These are phyloP conservation scores for Calonectria pseudoreteaudii DNA, from an alignment of 2,329 filamentous ascomycete species.

Conservation along the genomic window DNA sequence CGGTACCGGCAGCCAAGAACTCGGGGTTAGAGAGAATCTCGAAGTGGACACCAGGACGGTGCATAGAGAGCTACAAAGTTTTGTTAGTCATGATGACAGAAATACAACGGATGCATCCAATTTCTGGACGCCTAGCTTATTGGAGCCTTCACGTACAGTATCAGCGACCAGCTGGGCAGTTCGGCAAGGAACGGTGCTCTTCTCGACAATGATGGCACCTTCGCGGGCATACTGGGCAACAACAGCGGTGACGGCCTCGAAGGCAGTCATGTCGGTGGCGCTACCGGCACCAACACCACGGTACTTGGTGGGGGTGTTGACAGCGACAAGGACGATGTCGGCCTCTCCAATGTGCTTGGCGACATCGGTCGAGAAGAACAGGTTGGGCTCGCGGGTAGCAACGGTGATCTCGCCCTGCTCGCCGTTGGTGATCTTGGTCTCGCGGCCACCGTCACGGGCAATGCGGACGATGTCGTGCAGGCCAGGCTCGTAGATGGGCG, in stretches of 20 bases:
- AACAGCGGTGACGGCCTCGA: constrained; percentile 76
- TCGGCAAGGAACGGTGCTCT: constrained; percentile 82
- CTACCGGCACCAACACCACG: constrained; percentile 76
- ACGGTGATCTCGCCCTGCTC: constrained; percentile 48
- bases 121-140: background rate
- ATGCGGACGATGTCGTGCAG: constrained; percentile 75
- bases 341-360: constrained; percentile 72
- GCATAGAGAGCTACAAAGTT: constrained; percentile 61
- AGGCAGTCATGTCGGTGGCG: constrained; percentile 78
- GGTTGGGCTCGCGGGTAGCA: constrained; percentile 68
- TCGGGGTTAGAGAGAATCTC: constrained; percentile 86
- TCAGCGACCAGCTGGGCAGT: constrained; percentile 78
- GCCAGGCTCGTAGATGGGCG: constrained; percentile 82
- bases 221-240: constrained; percentile 75
- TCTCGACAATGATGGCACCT: constrained; percentile 83
- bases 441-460: constrained; percentile 68
- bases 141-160: constrained; percentile 62
- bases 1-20: constrained; percentile 83
- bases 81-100: constrained; percentile 10
- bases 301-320: constrained; percentile 84
- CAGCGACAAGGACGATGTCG: constrained; percentile 80
- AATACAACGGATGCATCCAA: background rate
- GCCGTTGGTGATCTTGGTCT: constrained; percentile 55
- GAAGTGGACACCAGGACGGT: constrained; percentile 74
- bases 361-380: constrained; percentile 80